phyloP scores from a whole-genome alignment of 2,329 filamentous ascomycete genomes.

The Ophiostoma angusticollis region DNA sequence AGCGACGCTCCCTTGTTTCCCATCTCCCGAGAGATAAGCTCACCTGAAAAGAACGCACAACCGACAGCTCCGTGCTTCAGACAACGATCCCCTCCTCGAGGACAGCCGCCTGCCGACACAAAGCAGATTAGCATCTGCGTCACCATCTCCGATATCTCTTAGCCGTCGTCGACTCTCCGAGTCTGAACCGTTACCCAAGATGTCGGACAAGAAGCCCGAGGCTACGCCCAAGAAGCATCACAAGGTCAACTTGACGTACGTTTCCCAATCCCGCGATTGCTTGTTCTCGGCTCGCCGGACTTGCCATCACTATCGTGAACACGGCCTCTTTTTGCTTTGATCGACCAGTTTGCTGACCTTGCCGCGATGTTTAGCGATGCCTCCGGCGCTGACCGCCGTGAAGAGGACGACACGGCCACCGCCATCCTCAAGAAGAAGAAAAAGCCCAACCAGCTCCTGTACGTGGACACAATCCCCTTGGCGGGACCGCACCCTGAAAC shows the following conservation, averaged over 20 bases:
- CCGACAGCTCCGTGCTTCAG: no score
- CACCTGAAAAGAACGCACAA: no score
- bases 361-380: constrained; percentile 51
- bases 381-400: constrained; percentile 76
- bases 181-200: no score
- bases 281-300: no score
- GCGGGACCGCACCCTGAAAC: background rate
- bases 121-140: no score
- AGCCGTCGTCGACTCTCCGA: background rate
- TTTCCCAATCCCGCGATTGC: background rate
- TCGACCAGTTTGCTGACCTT: constrained; percentile 23
- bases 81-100: no score
- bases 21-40: no score
- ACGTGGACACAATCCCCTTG: constrained; percentile 18
- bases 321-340: constrained; percentile 3
- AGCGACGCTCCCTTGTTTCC: no score
- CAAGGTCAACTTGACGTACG: constrained; percentile 75
- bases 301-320: no score
- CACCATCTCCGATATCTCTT: no score
- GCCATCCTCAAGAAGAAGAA: constrained; percentile 99
- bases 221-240: constrained; percentile 31
- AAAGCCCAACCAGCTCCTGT: constrained; percentile 99
- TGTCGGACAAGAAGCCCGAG: constrained; percentile 46
- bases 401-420: constrained; percentile 85
- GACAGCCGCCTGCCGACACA: no score